Conservation (phyloP, 305 asterid species). For the Rubia peregrina region DNA sequence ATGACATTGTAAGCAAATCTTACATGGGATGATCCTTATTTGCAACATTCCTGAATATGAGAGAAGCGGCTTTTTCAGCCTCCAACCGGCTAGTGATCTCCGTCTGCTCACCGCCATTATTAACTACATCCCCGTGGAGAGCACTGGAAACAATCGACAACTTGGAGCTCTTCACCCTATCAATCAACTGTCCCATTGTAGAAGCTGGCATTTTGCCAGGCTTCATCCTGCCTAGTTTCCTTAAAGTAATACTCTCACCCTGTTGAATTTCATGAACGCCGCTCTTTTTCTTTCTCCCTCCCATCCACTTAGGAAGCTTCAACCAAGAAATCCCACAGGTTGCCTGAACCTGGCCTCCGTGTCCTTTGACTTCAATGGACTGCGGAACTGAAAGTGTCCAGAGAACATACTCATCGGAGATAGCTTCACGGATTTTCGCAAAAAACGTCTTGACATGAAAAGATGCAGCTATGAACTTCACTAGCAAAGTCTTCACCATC, state of each 20-base stretch:
- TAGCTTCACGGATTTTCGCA: slow-evolving; percentile 58
- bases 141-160: slow-evolving; percentile 40
- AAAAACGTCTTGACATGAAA: slow-evolving; percentile 67
- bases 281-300: slow-evolving; percentile 17
- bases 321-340: slow-evolving; percentile 30
- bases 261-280: background rate
- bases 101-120: slow-evolving; percentile 25
- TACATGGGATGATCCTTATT: slow-evolving; percentile 45
- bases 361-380: slow-evolving; percentile 7
- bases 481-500: slow-evolving; percentile 55
- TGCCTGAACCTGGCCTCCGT: slow-evolving; percentile 1
- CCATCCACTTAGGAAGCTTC: slow-evolving; percentile 14
- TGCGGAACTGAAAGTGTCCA: slow-evolving; percentile 45
- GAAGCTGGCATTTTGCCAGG: slow-evolving; percentile 65
- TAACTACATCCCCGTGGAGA: slow-evolving; percentile 31
- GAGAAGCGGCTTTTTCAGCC: slow-evolving; percentile 49
- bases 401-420: slow-evolving; percentile 62
- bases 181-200: slow-evolving; percentile 64
- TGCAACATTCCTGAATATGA: slow-evolving; percentile 44
- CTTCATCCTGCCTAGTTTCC: slow-evolving; percentile 47
- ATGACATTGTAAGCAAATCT: slow-evolving; percentile 9
- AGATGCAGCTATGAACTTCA: slow-evolving; percentile 51
- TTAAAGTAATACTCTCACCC: slow-evolving; percentile 15
- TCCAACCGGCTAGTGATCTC: slow-evolving; percentile 49
- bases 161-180: slow-evolving; percentile 42